Evolutionary conservation across 2,329 filamentous ascomycete genomes (phyloP), one percentile per base, ranked within the genome.

Genomic region (Colletotrichum viniferum): DNA sequence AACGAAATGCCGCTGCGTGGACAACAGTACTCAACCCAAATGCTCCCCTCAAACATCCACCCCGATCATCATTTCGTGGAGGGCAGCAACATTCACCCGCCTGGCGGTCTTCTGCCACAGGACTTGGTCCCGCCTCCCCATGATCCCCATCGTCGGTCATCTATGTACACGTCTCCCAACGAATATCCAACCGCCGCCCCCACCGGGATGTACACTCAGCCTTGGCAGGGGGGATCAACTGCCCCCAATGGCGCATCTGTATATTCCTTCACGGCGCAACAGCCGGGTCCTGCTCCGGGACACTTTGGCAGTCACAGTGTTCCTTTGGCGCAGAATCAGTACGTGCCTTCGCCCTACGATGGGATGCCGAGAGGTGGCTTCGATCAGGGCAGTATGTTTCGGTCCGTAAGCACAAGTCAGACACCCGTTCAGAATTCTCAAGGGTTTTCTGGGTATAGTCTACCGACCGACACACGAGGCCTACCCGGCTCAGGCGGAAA

Each of bases 61-160:
- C 71, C 85, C 13, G 87, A 87, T 60, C 80, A 83, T 65, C 74
- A 81, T 1, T 89, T 86, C 71, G 84, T 86, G 5, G 87, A 88
- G 69, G 80, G 80, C 58, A 80, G 78, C 28, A 80, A 77, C 24
- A 84, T 86, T 9, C 85, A 84, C 43, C 77, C 82, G 12, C 76
- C 81, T 7, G 81, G 80, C 21, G 79, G 81, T 38, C 81, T 90
- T 12, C 79, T 85, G 4, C 80, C 90, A 24, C 82, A 83, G 24
- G 88, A 90, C 43, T 83, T 90, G 77, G 86, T 88, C 7, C 78
- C 86, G 2, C 84, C 82, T 48, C 81, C 87, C 3, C 87, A 90
- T 68, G 87, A 88, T 48, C 78, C 83, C 2, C 85, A 85, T 76
- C 84, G 89, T 34, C 85, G 88, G 21, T 82, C 88, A 1, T 88